Evolutionary conservation across 768 basidiomycete genomes (phyloP).

Genomic region (Termitomyces sp.): DNA sequence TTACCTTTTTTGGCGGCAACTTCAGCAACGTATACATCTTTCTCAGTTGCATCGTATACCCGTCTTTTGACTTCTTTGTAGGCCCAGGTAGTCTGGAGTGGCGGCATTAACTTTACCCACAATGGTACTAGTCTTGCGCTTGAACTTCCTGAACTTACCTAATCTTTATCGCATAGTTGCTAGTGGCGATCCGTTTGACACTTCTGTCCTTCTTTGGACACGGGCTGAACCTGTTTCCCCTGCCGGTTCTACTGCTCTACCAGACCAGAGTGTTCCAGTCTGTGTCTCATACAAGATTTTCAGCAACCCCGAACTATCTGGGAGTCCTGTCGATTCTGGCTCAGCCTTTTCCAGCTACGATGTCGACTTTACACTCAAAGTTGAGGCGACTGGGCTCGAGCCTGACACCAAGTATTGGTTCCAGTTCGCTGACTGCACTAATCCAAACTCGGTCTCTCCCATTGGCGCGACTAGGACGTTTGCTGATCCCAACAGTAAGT

Average conservation of each 20-base stretch:
- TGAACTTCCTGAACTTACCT: slow-evolving; percentile 16
- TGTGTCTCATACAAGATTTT: too few species aligned
- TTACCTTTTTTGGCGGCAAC: too few species aligned
- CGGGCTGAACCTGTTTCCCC: too few species aligned
- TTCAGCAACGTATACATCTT: too few species aligned
- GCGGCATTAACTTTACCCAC: not conserved
- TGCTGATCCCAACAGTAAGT: slow-evolving; percentile 12
- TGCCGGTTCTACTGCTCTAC: too few species aligned
- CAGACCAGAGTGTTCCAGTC: too few species aligned
- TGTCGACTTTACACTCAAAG: slow-evolving; percentile 56
- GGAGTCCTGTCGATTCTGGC: too few species aligned
- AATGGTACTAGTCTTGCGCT: not conserved
- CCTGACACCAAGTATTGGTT: slow-evolving; percentile 52
- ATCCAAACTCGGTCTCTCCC: slow-evolving; percentile 24
- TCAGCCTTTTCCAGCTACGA: slow-evolving; percentile 48
- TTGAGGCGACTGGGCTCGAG: slow-evolving; percentile 45
- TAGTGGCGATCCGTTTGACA: too few species aligned
- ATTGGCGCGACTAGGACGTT: slow-evolving; percentile 43
- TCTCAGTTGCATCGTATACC: too few species aligned
- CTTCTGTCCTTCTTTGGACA: too few species aligned
- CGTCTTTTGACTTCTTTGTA: not conserved
- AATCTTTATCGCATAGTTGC: slow-evolving; percentile 2
- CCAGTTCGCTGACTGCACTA: slow-evolving; percentile 41
- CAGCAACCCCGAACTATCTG: too few species aligned
- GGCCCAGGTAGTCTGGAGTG: not conserved